Base-by-base conservation (phyloP, 768 basidiomycete species). In the Symmetrospora coprosmae region DNA sequence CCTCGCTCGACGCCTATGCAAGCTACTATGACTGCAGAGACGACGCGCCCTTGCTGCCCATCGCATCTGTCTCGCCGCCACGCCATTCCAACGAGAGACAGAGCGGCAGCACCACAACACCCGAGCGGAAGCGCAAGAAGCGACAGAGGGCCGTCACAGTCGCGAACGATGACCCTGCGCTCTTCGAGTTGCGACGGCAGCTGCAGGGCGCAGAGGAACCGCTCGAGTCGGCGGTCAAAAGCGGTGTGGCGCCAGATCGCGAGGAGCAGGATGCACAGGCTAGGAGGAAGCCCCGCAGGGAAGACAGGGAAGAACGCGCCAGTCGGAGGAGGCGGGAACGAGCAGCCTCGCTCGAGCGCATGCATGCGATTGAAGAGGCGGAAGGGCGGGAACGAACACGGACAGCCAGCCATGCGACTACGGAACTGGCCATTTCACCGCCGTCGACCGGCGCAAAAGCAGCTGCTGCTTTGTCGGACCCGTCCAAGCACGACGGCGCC, bases 131-230 rank as follows among this genome's bases (percentile, higher is more conserved):
- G 27, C 61, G 61, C 16, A 43, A 46, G 52, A 41, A 41, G 23
- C 51, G 61, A 9, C 39, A 62, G 41, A 37, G 38, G 37, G 61
- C 61, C 27, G 61, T 38, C 3, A 55, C 52, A 4, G 37, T 55
- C 19, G 23, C 40, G 33, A 55, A 55, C 38, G 37, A 55, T 41
- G 52, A 55, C 21, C n/a, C n/a, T n/a, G n/a, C n/a, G n/a, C n/a
- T n/a, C n/a, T n/a, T n/a, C n/a, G n/a, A n/a, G n/a, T n/a, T n/a
- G n/a, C n/a, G n/a, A n/a, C n/a, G n/a, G n/a, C n/a, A n/a, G n/a
- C n/a, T n/a, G n/a, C n/a, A n/a, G n/a, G n/a, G n/a, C n/a, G n/a
- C n/a, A n/a, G n/a, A n/a, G n/a, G n/a, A n/a, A n/a, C n/a, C n/a
- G n/a, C n/a, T n/a, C n/a, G n/a, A n/a, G n/a, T n/a, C n/a, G n/a